Conservation (phyloP, 495 filamentous ascomycete species). For the Xylaria nigripes region DNA sequence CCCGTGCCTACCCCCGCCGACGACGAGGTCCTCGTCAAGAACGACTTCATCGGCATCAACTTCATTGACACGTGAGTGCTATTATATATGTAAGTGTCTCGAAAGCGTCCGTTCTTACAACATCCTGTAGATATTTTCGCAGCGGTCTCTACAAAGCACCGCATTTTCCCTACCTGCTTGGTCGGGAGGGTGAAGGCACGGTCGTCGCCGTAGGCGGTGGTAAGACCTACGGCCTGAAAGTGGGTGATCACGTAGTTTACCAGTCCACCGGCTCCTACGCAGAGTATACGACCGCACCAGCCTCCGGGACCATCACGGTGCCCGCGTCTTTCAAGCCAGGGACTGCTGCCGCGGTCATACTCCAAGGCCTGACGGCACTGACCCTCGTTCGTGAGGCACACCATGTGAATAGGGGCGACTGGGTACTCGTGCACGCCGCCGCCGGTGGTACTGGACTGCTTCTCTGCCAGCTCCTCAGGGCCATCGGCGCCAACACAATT, state of each 20-base stretch:
- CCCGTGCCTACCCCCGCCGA: conserved; percentile 66
- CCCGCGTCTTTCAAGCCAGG: conserved; percentile 55
- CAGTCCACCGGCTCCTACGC: conserved; percentile 59
- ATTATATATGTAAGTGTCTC: not conserved
- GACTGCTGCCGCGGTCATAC: conserved; percentile 56
- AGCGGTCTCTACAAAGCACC: conserved; percentile 72
- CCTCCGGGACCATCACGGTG: conserved; percentile 50
- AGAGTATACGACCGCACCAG: conserved; percentile 57
- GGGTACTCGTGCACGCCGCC: conserved; percentile 82
- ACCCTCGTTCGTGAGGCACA: conserved; percentile 73
- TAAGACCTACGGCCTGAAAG: conserved; percentile 39
- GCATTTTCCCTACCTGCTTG: conserved; percentile 66
- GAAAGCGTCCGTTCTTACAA: not conserved
- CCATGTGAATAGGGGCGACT: conserved; percentile 62
- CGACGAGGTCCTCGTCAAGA: conserved; percentile 74
- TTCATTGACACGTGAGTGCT: conserved; percentile 66
- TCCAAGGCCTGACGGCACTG: conserved; percentile 84
- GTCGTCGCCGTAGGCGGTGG: conserved; percentile 30
- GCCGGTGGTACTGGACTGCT: conserved; percentile 80
- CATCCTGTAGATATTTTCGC: conserved; percentile 64
- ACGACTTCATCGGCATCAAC: conserved; percentile 79
- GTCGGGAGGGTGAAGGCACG: conserved; percentile 62
- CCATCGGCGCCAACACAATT: conserved; percentile 71
- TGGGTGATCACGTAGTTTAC: conserved; percentile 63
- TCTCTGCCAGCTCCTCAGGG: conserved; percentile 65